Base-by-base conservation (phyloP, 495 filamentous ascomycete species). In the Penicillium paradoxum region DNA sequence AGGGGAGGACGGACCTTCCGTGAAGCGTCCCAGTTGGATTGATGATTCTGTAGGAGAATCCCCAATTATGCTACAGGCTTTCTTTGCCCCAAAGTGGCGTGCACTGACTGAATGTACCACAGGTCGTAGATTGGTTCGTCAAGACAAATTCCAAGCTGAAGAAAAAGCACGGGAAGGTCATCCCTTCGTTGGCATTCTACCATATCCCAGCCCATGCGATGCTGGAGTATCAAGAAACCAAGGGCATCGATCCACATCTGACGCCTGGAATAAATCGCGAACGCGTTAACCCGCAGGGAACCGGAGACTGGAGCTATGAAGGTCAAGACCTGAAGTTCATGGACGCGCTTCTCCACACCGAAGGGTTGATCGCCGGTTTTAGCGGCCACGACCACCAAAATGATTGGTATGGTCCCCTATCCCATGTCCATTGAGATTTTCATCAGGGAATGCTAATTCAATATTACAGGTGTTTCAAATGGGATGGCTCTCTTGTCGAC, bases 311-410 rank as follows among this genome's bases (percentile, higher is more conserved):
- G 29, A 38, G 52, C 4, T 75, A 78, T 33, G 58, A 57, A 0
- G 77, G 76, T 2, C 77, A 84, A 49, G 86, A 91, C 52, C 62
- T 70, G 4, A 69, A 74, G 1, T 89, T 91, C 58, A 87, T 89
- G 84, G 54, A 77, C 36, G 82, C 83, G 0, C 58, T 90, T 33
- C 65, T 79, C 2, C 58, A 73, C 4, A 82, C 79, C 0, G 67
- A 73, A 2, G 82, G 83, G 0, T 47, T 89, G 32, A 75, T 87
- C 52, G 83, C 78, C 2, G 62, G 86, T 0, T 87, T 87, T 57
- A 80, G 76, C 9, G 87, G 86, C 1, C 86, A 90, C 53, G 86
- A 89, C 55, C 86, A 91, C 64, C 81, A 80, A 0, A 75, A 87
- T 60, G 79, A 80, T 25, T 89, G 85, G 85, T 89, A 63, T 15